Evolutionary conservation across 179 eudicot species (phyloP).

Genomic region (Camellia oleifera): DNA sequence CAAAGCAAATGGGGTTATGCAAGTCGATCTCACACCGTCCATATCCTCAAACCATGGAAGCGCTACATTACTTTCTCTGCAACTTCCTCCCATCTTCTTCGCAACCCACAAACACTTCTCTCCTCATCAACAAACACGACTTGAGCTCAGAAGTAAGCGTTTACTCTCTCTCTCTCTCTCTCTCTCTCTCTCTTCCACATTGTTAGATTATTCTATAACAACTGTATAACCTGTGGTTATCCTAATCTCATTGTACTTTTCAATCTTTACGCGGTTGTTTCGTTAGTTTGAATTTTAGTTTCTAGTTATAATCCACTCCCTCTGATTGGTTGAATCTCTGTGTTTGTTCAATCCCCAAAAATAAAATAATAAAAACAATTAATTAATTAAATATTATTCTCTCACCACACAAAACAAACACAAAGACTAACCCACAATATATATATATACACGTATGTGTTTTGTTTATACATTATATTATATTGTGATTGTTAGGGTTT

Average conservation of each 20-base stretch:
- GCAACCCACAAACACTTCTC: neutral
- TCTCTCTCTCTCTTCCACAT: neutral
- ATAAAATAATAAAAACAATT: too few relatives aligned
- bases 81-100: slow-evolving; percentile 13
- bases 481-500: neutral
- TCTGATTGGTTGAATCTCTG: neutral
- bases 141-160: slow-evolving; percentile 1
- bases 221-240: neutral
- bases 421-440: neutral
- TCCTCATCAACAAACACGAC: neutral
- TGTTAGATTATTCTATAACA: neutral
- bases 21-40: neutral
- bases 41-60: neutral
- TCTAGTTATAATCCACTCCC: neutral
- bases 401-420: neutral
- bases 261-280: slow-evolving; percentile 10
- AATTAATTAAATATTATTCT: neutral
- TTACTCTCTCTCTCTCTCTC: neutral
- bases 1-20: neutral
- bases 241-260: neutral
- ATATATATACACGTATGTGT: neutral
- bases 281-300: neutral
- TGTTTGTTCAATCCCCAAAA: neutral
- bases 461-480: neutral
- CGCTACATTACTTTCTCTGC: neutral